These are phyloP conservation scores for Leccinum colubrinum DNA, from an alignment of 1,284 basidiomycete genomes.

Conservation along the genomic window DNA sequence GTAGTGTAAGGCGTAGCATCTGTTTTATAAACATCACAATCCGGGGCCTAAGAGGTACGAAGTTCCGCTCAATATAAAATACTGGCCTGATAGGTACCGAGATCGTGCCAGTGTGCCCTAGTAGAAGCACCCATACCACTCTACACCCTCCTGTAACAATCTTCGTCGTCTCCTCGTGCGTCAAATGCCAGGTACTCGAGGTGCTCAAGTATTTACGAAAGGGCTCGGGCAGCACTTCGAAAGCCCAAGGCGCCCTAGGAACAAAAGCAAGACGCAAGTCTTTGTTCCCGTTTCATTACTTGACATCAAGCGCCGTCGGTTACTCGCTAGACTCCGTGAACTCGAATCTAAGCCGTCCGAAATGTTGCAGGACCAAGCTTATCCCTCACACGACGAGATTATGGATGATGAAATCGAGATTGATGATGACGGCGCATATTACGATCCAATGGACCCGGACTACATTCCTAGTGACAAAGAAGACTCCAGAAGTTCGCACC, in stretches of 20 bases:
- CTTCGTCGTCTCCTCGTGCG: too few relatives aligned
- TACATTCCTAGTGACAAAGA: neutral
- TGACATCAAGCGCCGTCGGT: neutral
- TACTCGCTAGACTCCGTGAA: neutral
- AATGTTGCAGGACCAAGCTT: too few relatives aligned
- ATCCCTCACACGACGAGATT: too few relatives aligned
- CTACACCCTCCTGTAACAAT: too few relatives aligned
- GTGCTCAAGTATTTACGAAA: neutral
- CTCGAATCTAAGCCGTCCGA: neutral
- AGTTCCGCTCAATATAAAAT: too few relatives aligned
- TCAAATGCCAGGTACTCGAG: neutral
- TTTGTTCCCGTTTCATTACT: neutral
- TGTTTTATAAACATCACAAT: too few relatives aligned
- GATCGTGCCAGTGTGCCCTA: too few relatives aligned
- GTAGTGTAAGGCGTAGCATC: too few relatives aligned
- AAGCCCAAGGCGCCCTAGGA: neutral
- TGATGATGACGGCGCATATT: neutral
- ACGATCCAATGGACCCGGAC: neutral
- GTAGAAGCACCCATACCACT: too few relatives aligned
- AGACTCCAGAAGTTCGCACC: neutral
- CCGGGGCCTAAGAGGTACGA: too few relatives aligned
- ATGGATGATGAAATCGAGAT: neutral
- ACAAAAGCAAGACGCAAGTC: neutral
- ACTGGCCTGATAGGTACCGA: too few relatives aligned
- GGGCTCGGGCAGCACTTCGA: conserved; percentile 1